These are phyloP conservation scores for Drosera spatulata DNA, from an alignment of 179 eudicot genomes.

Conservation along the genomic window DNA sequence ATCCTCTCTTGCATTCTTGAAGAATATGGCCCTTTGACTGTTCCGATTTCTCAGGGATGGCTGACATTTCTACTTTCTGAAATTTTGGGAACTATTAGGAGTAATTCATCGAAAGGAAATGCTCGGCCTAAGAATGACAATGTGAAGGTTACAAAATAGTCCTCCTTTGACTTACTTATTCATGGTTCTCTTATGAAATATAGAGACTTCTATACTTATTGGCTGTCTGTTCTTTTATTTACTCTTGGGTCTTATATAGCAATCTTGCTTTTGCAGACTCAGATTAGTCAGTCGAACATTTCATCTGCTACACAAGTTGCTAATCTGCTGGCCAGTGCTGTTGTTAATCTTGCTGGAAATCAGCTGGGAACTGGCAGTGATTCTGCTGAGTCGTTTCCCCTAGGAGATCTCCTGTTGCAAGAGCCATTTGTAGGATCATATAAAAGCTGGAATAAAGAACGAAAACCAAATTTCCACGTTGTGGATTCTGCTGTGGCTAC, in stretches of 20 bases:
- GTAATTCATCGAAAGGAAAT: slow-evolving; percentile 43
- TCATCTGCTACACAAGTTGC: slow-evolving; percentile 50
- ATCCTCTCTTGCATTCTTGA: slow-evolving; percentile 74
- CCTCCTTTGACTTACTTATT: not conserved
- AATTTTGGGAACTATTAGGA: slow-evolving; percentile 46
- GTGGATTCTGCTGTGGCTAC: slow-evolving; percentile 91
- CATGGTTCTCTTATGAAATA: not conserved
- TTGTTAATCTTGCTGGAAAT: slow-evolving; percentile 72
- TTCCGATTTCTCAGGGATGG: slow-evolving; percentile 95
- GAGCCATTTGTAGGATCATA: slow-evolving; percentile 74
- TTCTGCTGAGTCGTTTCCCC: slow-evolving; percentile 40
- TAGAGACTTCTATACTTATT: too few relatives aligned
- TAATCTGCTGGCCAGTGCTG: slow-evolving; percentile 68
- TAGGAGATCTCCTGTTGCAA: slow-evolving; percentile 65
- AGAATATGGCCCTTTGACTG: slow-evolving; percentile 79
- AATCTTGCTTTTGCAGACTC: slow-evolving; percentile 56
- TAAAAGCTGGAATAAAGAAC: slow-evolving; percentile 66
- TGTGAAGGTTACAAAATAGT: slow-evolving; percentile 62
- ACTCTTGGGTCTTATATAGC: slow-evolving; percentile 6
- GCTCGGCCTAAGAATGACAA: slow-evolving; percentile 47
- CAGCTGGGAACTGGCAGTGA: slow-evolving; percentile 41
- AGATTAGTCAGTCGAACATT: slow-evolving; percentile 75
- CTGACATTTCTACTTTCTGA: slow-evolving; percentile 69
- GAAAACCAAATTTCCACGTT: slow-evolving; percentile 50
- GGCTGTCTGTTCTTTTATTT: not conserved